phyloP scores from a whole-genome alignment of 495 filamentous ascomycete species.

The Melanomma pulvis-pyrius region DNA sequence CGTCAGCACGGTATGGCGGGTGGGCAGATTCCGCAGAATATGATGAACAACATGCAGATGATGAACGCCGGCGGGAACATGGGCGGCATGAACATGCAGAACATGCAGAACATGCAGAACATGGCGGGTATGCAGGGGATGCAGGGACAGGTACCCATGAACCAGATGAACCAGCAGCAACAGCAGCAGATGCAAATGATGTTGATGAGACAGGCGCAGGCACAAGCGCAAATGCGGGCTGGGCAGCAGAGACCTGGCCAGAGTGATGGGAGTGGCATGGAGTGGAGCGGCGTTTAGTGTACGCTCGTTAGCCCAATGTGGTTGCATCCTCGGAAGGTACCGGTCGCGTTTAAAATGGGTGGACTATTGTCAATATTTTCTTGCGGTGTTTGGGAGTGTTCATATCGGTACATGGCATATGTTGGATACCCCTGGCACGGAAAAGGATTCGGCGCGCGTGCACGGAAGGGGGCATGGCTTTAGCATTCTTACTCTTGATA shows the following conservation, averaged over 20 bases:
- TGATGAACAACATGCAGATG: constrained; percentile 18
- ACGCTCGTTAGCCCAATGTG: neutral
- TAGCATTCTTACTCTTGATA: too few species aligned
- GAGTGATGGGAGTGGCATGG: constrained; percentile 4
- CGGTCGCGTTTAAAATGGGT: neutral
- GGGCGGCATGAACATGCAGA: constrained; percentile 17
- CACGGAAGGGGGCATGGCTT: neutral
- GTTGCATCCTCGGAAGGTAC: too few species aligned
- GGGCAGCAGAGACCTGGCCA: constrained; percentile 4
- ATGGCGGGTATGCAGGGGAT: constrained; percentile 21
- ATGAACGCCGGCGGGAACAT: constrained; percentile 16
- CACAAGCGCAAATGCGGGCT: neutral
- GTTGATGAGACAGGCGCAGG: constrained; percentile 5
- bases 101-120: constrained; percentile 18
- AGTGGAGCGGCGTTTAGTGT: constrained; percentile 25
- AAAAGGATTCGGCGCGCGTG: neutral
- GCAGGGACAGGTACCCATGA: constrained; percentile 21
- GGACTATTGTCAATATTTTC: neutral
- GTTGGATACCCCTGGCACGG: neutral
- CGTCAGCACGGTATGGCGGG: constrained; percentile 21
- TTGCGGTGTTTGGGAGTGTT: neutral
- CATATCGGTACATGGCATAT: neutral
- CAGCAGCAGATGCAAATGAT: constrained; percentile 25
- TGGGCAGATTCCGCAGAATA: constrained; percentile 7
- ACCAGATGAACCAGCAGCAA: constrained; percentile 17